Percentiles rank a stretch among this genome's conserved stretches.
Conservation (phyloP, 345 rosid species). For the Citrus cavaleriei region DNA sequence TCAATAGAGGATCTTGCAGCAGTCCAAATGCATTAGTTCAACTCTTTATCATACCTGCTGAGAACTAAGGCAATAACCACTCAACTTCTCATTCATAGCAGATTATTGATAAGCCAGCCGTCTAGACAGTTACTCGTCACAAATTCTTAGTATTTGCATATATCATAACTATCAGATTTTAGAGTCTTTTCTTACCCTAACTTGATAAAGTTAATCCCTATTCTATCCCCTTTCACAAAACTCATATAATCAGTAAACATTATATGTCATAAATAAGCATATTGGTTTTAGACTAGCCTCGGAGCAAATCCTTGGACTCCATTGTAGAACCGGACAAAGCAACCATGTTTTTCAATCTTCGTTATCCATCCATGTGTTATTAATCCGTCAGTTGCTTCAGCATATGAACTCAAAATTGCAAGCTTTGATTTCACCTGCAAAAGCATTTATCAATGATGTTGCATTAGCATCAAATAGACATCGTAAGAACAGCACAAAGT, state of each 20-base stretch:
- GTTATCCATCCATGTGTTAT: slow-evolving; percentile 96
- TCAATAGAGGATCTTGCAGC: background rate
- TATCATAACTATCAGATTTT: background rate
- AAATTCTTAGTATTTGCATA: background rate
- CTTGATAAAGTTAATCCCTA: background rate
- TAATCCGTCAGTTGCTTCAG: slow-evolving; percentile 79
- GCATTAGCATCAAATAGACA: slow-evolving; percentile 1
- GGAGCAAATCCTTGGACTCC: slow-evolving; percentile 97
- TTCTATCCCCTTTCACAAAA: background rate
- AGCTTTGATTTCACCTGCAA: slow-evolving; percentile 91
- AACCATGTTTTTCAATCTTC: slow-evolving; percentile 91
- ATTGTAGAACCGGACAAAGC: slow-evolving; percentile 91
- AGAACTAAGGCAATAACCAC: background rate
- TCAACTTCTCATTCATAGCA: background rate
- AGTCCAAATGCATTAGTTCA: background rate
- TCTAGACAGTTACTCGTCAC: background rate
- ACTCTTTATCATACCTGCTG: background rate
- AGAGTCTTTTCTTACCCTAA: background rate
- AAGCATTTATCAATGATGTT: slow-evolving; percentile 9
- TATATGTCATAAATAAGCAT: background rate
- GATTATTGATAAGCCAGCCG: background rate
- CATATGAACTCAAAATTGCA: slow-evolving; percentile 71
- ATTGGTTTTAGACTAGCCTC: slow-evolving; percentile 41
- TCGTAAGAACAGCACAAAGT: background rate
- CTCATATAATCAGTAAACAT: background rate